Conservation (phyloP, 257 asterid genomes). For the Solanum virginianum region DNA sequence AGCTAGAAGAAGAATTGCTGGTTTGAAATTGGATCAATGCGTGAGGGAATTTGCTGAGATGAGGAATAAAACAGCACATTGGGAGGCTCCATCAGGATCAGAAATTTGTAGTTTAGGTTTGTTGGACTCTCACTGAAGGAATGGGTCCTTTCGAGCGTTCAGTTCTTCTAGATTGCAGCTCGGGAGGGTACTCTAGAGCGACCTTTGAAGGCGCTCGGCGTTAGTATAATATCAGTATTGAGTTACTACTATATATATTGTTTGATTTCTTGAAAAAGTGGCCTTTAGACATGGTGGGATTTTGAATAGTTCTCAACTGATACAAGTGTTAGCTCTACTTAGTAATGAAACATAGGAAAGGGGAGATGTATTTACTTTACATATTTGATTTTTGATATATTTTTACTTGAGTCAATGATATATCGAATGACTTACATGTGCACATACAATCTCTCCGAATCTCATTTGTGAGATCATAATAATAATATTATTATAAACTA, state of each 20-base stretch:
- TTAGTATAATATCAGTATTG: not conserved
- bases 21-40: slow-evolving; percentile 37
- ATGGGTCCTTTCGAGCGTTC: not conserved
- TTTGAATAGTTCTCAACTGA: not conserved
- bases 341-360: not conserved
- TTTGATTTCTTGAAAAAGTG: not conserved
- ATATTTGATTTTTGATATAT: not conserved
- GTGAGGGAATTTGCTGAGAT: slow-evolving; percentile 44
- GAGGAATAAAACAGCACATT: slow-evolving; percentile 36
- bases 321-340: not conserved
- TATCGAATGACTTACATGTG: not conserved
- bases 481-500: not conserved
- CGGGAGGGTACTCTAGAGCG: not conserved
- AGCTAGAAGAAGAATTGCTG: slow-evolving; percentile 28
- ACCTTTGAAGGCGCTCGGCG: not conserved
- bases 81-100: slow-evolving; percentile 51
- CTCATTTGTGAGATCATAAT: too few species aligned
- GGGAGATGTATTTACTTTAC: not conserved
- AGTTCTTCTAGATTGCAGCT: not conserved
- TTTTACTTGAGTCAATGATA: not conserved
- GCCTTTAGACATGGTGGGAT: not conserved
- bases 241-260: not conserved
- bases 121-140: not conserved
- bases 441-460: not conserved
- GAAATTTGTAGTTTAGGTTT: slow-evolving; percentile 56